Conservation (phyloP, 768 basidiomycete genomes). For the Boletales sp. region DNA sequence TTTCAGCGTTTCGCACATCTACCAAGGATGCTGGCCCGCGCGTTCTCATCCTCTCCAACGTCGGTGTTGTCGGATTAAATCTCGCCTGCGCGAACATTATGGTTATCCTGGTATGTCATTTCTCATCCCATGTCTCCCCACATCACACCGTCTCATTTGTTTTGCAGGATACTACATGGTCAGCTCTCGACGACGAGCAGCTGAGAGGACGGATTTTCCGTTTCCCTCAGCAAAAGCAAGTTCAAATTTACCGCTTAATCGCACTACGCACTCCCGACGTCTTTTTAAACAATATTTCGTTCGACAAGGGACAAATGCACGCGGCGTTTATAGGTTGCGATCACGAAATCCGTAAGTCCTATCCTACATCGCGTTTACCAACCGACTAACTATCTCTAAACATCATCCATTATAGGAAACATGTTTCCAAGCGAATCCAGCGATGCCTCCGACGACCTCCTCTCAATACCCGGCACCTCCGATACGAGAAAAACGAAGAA, state of each 20-base stretch:
- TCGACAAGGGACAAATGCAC: slow-evolving; percentile 10
- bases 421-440: no score
- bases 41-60: slow-evolving; percentile 13
- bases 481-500: no score
- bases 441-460: no score
- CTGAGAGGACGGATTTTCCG: slow-evolving; percentile 14
- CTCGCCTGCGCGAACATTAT: slow-evolving; percentile 13
- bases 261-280: slow-evolving; percentile 9
- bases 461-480: no score
- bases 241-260: slow-evolving; percentile 16
- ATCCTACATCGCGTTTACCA: no score
- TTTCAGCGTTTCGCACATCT: slow-evolving; percentile 1
- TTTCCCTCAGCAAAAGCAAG: slow-evolving; percentile 10
- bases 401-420: no score
- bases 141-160: no score
- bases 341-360: background rate
- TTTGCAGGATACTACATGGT: slow-evolving; percentile 22
- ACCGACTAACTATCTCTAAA: no score
- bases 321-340: background rate
- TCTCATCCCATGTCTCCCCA: no score
- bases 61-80: slow-evolving; percentile 13
- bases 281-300: slow-evolving; percentile 22
- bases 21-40: background rate
- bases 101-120: slow-evolving; percentile 6
- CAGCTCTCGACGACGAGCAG: slow-evolving; percentile 17